Base-by-base conservation (phyloP, 495 filamentous ascomycete genomes). In the Penicillium odoratum region DNA sequence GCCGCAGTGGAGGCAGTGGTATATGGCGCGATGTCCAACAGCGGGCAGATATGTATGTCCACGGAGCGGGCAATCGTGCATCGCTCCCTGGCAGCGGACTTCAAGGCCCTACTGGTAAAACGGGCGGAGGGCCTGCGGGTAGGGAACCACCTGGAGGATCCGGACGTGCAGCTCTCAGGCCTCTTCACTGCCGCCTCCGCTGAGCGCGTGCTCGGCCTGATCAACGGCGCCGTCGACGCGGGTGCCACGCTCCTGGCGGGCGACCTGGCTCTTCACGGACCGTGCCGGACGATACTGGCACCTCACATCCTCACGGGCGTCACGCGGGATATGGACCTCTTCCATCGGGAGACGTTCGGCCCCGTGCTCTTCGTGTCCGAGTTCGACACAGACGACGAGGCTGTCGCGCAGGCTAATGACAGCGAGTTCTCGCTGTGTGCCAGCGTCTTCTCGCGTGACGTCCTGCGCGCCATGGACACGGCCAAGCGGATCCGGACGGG, bases 31-130 rank as follows among this genome's bases (percentile, higher is more conserved):
- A 21, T 43, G 16, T 21, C 21, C 4, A 4, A 48, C 18, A 29
- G 16, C 9, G 91, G 91, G 2, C 91, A 95, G 71, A 84, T 91
- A 42, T 95, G 91, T 75, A 91, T 95, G 90, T 78, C 83, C 5
- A 93, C 90, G 0, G 91, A 94, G 69, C 81, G 85, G 16, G 86
- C 93, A 61, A 70, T 93, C 30, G 85, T 92, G 7, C 44, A 55
- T 28, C 33, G 48, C 2, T 38, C 57, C 36, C 59, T 80, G 55
- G 74, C 73, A 66, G 71, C 18, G 40, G 40, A 46, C 3, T 46
- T 54, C 29, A 73, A 74, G 34, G 68, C 70, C 15, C 72, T 63
- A 10, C 63, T 72, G 6, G 33, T 36, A 36, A 36, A 36, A 13
- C 33, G 48, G 11, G 51, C 18, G n/a, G 33, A 51, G 34, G 18